Evolutionary conservation across 2,329 filamentous ascomycete species (phyloP), one percentile per base, ranked within the genome.

Genomic region (Pezizomycotina sp.): DNA sequence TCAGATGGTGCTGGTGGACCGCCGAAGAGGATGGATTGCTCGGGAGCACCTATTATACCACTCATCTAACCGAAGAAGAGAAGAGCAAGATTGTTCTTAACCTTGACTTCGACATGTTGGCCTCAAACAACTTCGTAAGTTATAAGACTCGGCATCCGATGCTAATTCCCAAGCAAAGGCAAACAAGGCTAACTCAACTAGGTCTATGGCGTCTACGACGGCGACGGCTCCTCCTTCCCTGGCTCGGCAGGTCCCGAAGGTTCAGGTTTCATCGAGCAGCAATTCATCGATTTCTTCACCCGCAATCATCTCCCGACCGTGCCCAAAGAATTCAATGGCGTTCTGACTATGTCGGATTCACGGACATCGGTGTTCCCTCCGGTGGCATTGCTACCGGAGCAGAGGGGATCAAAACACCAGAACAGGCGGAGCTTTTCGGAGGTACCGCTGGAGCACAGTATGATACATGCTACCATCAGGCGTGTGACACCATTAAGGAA

Each of bases 301-400:
- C 52, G 55, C 7, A 52, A 58, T 25, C 62, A 57, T 22, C 51
- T 59, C 36, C 58, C 57, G 38, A 63, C 60, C 38, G 62, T 58
- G 3, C 58, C 63, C 10, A 66, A 64, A 6, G 58, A 58, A 3
- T 71, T 71, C 42, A 61, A 66, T 49, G 69, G 68, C 10, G n/a
- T n/a, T n/a, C n/a, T n/a, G 80, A 89, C 56, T 86, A 86, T 50
- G 76, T 74, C 32, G 74, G 71, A 1, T 84, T 86, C 60, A 75
- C 83, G 50, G 64, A 69, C 22, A 65, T 69, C 37, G 74, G 74
- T 3, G 81, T 84, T 26, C 75, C 79, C 0, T 70, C 70, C 1
- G 77, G 79, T 15, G 79, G 79, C 19, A 70, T 84, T 43, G 77
- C 77, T 36, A 82, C 78, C 2, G 79, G 79, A 24, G 79, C 79